These are phyloP conservation scores for Tetrapisispora pingtungensis DNA, from an alignment of 805 yeast genomes.

Conservation along the genomic window DNA sequence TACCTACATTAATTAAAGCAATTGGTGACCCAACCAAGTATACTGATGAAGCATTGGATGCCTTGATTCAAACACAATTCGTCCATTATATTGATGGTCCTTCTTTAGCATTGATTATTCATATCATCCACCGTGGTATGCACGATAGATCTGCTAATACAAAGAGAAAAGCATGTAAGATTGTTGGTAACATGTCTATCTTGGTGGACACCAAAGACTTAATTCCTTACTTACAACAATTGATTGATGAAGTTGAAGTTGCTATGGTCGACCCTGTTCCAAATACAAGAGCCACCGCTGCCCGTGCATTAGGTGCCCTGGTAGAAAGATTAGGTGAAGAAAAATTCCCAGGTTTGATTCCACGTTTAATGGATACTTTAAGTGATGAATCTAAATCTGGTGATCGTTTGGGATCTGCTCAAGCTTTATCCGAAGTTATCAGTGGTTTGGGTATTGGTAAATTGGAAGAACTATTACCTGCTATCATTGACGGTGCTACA, in stretches of 20 bases:
- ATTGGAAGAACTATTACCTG: conserved; percentile 81
- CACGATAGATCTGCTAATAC: conserved; percentile 87
- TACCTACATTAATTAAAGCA: conserved; percentile 78
- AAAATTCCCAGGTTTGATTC: conserved; percentile 83
- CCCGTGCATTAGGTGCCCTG: conserved; percentile 90
- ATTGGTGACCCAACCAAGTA: conserved; percentile 91
- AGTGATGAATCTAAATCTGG: conserved; percentile 73
- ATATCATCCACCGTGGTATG: conserved; percentile 93
- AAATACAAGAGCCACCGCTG: conserved; percentile 92
- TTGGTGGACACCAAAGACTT: conserved; percentile 83
- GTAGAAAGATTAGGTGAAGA: conserved; percentile 96
- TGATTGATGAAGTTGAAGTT: conserved; percentile 73
- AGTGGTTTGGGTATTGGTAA: conserved; percentile 83
- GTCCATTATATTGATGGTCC: conserved; percentile 98
- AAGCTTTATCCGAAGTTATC: conserved; percentile 88
- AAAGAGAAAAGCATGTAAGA: conserved; percentile 90
- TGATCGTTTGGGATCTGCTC: conserved; percentile 94
- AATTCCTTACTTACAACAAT: conserved; percentile 66
- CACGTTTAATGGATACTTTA: conserved; percentile 64
- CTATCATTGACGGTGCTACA: conserved; percentile 60
- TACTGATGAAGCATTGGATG: conserved; percentile 81
- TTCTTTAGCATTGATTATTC: conserved; percentile 86
- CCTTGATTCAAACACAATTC: conserved; percentile 80
- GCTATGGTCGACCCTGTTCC: conserved; percentile 99
- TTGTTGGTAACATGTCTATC: conserved; percentile 97